Base-by-base conservation (phyloP, 2,329 filamentous ascomycete genomes). In the Botrytis medusae region DNA sequence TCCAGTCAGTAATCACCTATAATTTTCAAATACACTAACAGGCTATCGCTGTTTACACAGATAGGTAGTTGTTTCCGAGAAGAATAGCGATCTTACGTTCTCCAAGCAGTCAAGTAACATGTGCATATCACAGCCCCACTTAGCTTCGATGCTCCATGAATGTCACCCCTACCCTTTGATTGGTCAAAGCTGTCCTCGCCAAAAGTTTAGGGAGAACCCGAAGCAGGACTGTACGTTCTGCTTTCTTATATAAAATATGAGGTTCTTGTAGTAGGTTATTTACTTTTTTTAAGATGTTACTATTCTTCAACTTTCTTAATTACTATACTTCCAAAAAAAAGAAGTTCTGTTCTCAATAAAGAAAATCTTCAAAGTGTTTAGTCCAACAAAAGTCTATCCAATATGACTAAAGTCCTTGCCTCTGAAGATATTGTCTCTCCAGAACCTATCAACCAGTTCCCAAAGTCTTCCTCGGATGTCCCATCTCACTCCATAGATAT, bases 341-440 rank as follows among this genome's bases (percentile, higher is more conserved):
- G n/a, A 29, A 57, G 18, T 25, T 34, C 18, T 42, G 22, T n/a
- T 54, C 29, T 16, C 7, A 10, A 25, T 2, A 42, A 4, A 20
- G 2, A 18, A 57, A 57, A 16, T 29, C 46, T 22, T 57, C 37
- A 32, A 44, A 68, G 10, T 22, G 6, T 42, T 68, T 44, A 37
- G 18, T 57, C 3, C 18, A 57, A 25, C 2, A 22, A 25, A 57
- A 25, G 18, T 42, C 48, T 42, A 69, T 9, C 32, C n/a, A 57
- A 57, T n/a, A 69, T 69, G 65, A 10, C 65, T n/a, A 44, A 42
- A 69, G 65, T 69, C 37, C 48, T 69, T 40, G 34, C 65, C 18
- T 68, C 48, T 5, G 65, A 57, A 57, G 25, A 57, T 32, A 32
- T 67, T 2, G 34, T 40, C 32, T 8, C 46, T 10, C 48, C 46